Conservation (phyloP, 129 eudicot species). For the Logfia minima region DNA sequence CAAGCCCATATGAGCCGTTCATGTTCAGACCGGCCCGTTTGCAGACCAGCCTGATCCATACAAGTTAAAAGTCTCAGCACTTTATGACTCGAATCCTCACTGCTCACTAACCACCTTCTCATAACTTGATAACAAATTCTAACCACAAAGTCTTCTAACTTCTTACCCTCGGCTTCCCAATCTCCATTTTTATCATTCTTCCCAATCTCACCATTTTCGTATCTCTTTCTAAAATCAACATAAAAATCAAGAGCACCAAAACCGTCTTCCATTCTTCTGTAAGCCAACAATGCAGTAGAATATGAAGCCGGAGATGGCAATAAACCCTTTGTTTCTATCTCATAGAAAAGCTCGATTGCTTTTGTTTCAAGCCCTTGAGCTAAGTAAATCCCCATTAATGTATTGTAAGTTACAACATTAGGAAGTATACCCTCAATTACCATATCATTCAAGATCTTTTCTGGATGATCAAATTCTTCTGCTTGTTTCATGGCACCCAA, state of each 20-base stretch:
- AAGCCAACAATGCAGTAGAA: conserved; percentile 74
- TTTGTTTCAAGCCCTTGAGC: conserved; percentile 64
- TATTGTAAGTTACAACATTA: conserved; percentile 80
- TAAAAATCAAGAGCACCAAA: conserved; percentile 75
- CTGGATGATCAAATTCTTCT: conserved; percentile 47
- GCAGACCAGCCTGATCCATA: conserved; percentile 71
- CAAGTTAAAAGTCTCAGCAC: conserved; percentile 64
- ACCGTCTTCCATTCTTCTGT: conserved; percentile 78
- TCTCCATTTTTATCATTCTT: conserved; percentile 40
- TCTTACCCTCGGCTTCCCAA: conserved; percentile 70
- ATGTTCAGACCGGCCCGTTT: conserved; percentile 49
- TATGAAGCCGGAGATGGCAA: conserved; percentile 81
- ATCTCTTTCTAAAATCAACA: conserved; percentile 45
- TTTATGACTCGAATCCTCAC: conserved; percentile 43
- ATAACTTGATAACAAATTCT: conserved; percentile 84
- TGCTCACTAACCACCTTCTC: conserved; percentile 73
- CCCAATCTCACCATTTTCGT: conserved; percentile 51
- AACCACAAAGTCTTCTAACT: conserved; percentile 67
- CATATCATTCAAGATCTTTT: conserved; percentile 61
- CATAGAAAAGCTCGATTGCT: conserved; percentile 69
- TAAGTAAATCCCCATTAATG: conserved; percentile 72
- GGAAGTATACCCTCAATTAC: conserved; percentile 52
- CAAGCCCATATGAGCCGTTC: conserved; percentile 97
- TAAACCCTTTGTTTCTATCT: conserved; percentile 59
- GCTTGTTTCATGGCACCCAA: conserved; percentile 72